A percentile compares a stretch with the other conserved stretches of the same genome.
Evolutionary conservation across 192 early-diverging fungal genomes (phyloP).

Genomic region (Helicostylum pulchrum): DNA sequence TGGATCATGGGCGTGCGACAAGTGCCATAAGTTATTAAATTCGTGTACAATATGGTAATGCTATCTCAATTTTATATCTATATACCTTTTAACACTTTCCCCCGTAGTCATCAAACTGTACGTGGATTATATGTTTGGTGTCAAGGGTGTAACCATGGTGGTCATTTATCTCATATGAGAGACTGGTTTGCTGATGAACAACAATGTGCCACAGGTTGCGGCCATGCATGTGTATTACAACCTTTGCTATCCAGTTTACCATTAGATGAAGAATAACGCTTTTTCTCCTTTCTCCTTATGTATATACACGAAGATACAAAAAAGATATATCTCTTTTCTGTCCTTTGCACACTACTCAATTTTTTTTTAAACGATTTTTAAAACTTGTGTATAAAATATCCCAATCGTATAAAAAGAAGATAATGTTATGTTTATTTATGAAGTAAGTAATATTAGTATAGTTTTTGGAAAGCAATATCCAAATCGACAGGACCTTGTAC

Average conservation of each 20-base stretch:
- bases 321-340: too few relatives aligned
- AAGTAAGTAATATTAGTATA: too few relatives aligned
- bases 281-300: too few relatives aligned
- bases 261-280: too few relatives aligned
- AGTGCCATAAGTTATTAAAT: slow-evolving; percentile 59
- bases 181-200: slow-evolving; percentile 62
- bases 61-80: neutral
- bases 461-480: too few relatives aligned
- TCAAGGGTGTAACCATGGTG: slow-evolving; percentile 77
- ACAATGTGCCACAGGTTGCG: slow-evolving; percentile 76
- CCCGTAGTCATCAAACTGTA: slow-evolving; percentile 62
- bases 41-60: slow-evolving; percentile 68
- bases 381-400: too few relatives aligned
- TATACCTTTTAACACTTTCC: neutral
- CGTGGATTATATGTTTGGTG: slow-evolving; percentile 77
- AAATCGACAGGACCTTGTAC: too few relatives aligned
- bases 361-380: too few relatives aligned
- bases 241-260: slow-evolving; percentile 5
- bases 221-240: slow-evolving; percentile 58
- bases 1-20: slow-evolving; percentile 66
- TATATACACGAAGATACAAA: too few relatives aligned
- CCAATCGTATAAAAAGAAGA: too few relatives aligned
- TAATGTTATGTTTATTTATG: too few relatives aligned
- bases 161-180: slow-evolving; percentile 67
- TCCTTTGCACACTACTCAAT: too few relatives aligned